Conservation (phyloP, 352 stramenopile species). For the Halophytophthora batemanensis region DNA sequence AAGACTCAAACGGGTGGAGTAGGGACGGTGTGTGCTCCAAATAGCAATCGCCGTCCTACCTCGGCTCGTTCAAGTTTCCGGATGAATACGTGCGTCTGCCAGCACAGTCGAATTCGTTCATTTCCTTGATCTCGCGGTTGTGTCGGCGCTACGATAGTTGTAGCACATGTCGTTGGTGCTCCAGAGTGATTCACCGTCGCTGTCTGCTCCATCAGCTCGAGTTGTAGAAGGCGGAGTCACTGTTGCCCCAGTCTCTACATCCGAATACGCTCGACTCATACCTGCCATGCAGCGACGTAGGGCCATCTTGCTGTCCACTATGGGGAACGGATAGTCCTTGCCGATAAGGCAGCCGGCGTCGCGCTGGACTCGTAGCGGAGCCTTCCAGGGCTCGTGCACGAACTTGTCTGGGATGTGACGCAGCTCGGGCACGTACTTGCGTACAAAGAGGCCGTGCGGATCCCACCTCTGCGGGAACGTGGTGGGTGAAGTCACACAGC, state of each 20-base stretch:
- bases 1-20: no score
- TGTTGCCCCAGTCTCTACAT: slow-evolving; percentile 16
- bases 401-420: slow-evolving; percentile 91
- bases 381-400: slow-evolving; percentile 97
- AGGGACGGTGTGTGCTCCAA: no score
- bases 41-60: no score
- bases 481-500: slow-evolving; percentile 91
- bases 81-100: no score
- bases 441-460: slow-evolving; percentile 84
- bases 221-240: slow-evolving; percentile 8
- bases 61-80: no score
- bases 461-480: slow-evolving; percentile 94
- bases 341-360: slow-evolving; percentile 86
- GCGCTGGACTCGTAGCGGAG: slow-evolving; percentile 84
- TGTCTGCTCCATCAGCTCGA: slow-evolving; percentile 7
- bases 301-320: slow-evolving; percentile 90
- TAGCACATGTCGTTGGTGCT: slow-evolving; percentile 31
- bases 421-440: slow-evolving; percentile 90
- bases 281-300: slow-evolving; percentile 90
- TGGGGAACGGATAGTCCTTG: slow-evolving; percentile 93
- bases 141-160: slow-evolving; percentile 14
- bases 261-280: slow-evolving; percentile 66
- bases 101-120: background rate
- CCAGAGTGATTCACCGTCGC: slow-evolving; percentile 3
- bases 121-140: background rate